phyloP scores from a whole-genome alignment of 2,329 filamentous ascomycete species.

The Fusarium brevicatenulatum region DNA sequence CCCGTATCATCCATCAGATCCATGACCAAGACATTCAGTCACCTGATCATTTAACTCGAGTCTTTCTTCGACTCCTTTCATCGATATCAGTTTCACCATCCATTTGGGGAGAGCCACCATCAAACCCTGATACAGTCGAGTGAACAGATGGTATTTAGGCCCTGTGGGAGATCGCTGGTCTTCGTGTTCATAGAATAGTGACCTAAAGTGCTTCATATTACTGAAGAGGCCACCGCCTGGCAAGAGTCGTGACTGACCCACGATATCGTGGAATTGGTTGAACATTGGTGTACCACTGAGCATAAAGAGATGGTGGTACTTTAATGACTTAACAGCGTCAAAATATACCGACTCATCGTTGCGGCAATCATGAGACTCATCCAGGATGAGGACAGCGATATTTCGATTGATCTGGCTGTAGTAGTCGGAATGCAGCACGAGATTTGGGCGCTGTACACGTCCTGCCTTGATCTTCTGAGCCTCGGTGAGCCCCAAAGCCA shows the following conservation, averaged over 20 bases:
- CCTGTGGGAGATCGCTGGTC: background rate
- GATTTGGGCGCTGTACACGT: background rate
- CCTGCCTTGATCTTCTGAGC: background rate
- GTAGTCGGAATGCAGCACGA: background rate
- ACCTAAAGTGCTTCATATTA: background rate
- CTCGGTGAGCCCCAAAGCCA: too few species aligned
- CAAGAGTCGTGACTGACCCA: background rate
- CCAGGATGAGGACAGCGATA: background rate
- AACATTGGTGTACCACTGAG: background rate
- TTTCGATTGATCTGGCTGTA: background rate
- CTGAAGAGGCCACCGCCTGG: background rate
- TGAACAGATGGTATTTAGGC: background rate
- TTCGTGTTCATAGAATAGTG: background rate
- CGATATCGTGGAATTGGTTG: background rate
- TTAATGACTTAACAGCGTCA: background rate
- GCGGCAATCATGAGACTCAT: background rate
- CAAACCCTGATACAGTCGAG: too few species aligned
- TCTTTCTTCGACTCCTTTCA: background rate
- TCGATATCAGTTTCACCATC: background rate
- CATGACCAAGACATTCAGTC: background rate
- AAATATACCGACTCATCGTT: background rate
- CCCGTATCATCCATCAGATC: background rate
- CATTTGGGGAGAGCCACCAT: background rate
- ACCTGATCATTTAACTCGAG: background rate
- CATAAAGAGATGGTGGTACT: background rate